phyloP scores from a whole-genome alignment of 352 stramenopile species.

The Phytophthora pseudosyringae region DNA sequence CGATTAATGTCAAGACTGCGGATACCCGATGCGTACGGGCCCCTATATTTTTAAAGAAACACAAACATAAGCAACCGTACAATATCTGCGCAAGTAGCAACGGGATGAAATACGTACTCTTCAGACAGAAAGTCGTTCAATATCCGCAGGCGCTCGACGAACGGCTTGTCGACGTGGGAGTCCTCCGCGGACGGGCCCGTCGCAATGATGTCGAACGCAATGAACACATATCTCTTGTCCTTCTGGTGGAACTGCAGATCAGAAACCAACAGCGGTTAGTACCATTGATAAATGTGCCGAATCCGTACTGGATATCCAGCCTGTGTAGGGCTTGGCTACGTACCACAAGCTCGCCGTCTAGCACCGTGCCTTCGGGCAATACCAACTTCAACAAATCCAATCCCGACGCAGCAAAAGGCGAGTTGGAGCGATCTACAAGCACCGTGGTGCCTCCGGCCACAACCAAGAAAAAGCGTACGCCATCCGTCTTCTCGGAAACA shows the following conservation, averaged over 20 bases:
- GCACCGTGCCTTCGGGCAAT: slow-evolving; percentile 85
- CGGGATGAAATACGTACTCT: slow-evolving; percentile 53
- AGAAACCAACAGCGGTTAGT: slow-evolving; percentile 23
- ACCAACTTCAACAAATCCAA: slow-evolving; percentile 82
- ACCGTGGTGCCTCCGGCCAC: slow-evolving; percentile 70
- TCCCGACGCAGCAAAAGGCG: slow-evolving; percentile 78
- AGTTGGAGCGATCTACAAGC: slow-evolving; percentile 83
- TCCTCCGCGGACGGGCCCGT: slow-evolving; percentile 69
- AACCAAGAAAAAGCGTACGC: slow-evolving; percentile 92
- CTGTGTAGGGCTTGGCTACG: slow-evolving; percentile 17
- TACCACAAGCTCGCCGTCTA: slow-evolving; percentile 91
- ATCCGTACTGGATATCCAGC: neutral
- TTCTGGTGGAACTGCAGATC: slow-evolving; percentile 74
- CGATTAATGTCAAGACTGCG: slow-evolving; percentile 69
- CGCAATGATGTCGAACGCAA: slow-evolving; percentile 92
- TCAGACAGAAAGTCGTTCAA: slow-evolving; percentile 88
- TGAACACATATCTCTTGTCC: slow-evolving; percentile 87
- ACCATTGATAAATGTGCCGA: neutral
- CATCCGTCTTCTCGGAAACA: slow-evolving; percentile 93
- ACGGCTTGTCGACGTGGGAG: slow-evolving; percentile 85
- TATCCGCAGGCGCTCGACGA: slow-evolving; percentile 78
- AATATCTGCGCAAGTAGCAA: slow-evolving; percentile 3
- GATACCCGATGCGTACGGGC: slow-evolving; percentile 70
- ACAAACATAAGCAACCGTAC: slow-evolving; percentile 3
- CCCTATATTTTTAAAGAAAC: slow-evolving; percentile 40